These are phyloP conservation scores for Beauveria sp. DNA, from an alignment of 2,329 filamentous ascomycete genomes.

Conservation along the genomic window DNA sequence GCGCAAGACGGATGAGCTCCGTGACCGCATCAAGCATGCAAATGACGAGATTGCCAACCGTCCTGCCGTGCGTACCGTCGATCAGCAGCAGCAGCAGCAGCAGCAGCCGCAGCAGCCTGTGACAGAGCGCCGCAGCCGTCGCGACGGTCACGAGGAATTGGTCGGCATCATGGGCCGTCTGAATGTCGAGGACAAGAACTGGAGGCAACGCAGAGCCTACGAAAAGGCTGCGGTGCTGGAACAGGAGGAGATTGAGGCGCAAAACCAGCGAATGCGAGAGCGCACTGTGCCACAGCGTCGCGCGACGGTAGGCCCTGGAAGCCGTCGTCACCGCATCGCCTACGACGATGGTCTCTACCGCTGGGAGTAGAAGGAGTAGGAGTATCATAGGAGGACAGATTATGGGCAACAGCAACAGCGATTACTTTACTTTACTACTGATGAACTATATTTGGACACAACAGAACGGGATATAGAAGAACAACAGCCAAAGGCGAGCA, in stretches of 20 bases:
- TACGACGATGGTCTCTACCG: slow-evolving; percentile 33
- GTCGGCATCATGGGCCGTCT: slow-evolving; percentile 25
- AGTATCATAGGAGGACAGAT: neutral
- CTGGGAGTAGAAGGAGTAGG: slow-evolving; percentile 26
- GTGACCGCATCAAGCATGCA: slow-evolving; percentile 30
- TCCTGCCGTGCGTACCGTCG: slow-evolving; percentile 20
- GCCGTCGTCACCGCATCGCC: slow-evolving; percentile 26
- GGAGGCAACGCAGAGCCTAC: slow-evolving; percentile 24
- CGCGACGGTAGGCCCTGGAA: slow-evolving; percentile 28
- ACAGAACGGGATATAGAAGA: neutral
- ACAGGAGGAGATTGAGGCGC: slow-evolving; percentile 29
- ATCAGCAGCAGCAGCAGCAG: neutral
- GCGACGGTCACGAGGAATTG: slow-evolving; percentile 22
- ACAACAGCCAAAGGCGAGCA: neutral
- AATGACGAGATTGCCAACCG: slow-evolving; percentile 36
- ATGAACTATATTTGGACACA: neutral
- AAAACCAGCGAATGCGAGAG: slow-evolving; percentile 31
- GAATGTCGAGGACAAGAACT: slow-evolving; percentile 23
- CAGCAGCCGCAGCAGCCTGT: neutral
- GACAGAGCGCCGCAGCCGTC: neutral
- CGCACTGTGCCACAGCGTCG: slow-evolving; percentile 32
- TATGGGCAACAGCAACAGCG: neutral
- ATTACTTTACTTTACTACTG: neutral
- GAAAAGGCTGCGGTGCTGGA: slow-evolving; percentile 19
- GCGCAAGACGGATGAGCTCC: slow-evolving; percentile 14